Evolutionary conservation across 2,329 filamentous ascomycete species (phyloP), one percentile per base, ranked within the genome.

Genomic region (Colletotrichum somersetense): DNA sequence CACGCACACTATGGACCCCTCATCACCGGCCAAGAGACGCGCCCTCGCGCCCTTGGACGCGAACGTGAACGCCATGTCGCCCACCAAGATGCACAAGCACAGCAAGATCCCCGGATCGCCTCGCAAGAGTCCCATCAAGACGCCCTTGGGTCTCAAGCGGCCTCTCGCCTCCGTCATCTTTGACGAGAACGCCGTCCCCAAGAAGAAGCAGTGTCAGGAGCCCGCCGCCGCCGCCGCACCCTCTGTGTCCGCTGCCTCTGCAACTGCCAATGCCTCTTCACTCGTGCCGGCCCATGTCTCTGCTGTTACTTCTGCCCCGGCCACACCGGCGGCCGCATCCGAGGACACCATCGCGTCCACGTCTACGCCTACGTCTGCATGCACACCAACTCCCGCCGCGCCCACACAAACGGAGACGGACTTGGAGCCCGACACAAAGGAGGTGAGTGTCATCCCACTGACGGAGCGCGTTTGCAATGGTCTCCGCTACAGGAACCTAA

Each of bases 21-120:
- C 81, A 53, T 82, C 83, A 57, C 85, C 85, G 14, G 74, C 77
- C 48, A 87, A 85, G 77, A 80, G 84, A 83, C 85, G 85, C 83
- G 85, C 83, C 73, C 83, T 87, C 52, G 85, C 82, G 63, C 78
- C 83, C 30, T 80, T 86, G 62, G 81, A 87, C 79, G 81, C 82
- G 66, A 87, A 87, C 80, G 81, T 82, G 77, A 87, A 87, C 80
- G 81, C 82, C 77, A 78, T 78, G 75, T 74, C 72, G 26, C 76
- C 77, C 33, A 73, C 80, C 46, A 81, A 80, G 71, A 78, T 73
- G 73, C 56, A 78, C 74, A 55, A 76, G 75, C 59, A 70, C 48
- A 57, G 48, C 26, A 50, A 50, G 59, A 18, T 52, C n/a, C 67
- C 46, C 38, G 53, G 53, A 14, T 73, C 57, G 14, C 72, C 62